Conservation (phyloP, 441 rosid genomes). For the Populus tomentosa region DNA sequence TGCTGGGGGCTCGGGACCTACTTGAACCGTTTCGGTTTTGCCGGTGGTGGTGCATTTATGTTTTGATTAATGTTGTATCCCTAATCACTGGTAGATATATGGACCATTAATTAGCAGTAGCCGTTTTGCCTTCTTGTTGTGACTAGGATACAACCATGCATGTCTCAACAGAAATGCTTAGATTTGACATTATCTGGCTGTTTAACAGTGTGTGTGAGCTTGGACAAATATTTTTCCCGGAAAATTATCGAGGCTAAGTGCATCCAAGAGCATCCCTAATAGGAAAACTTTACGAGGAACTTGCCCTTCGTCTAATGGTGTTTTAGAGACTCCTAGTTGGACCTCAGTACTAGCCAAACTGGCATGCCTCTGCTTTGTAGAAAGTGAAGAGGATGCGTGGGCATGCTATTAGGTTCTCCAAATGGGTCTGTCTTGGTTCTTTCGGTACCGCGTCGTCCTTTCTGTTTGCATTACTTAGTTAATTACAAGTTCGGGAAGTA, state of each 20-base stretch:
- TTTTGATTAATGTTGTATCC: too few relatives aligned
- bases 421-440: not conserved
- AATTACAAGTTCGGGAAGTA: not conserved
- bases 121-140: too few relatives aligned
- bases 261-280: constrained; percentile 2
- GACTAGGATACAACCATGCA: not conserved
- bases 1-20: constrained; percentile 13
- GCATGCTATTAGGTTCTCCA: not conserved
- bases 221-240: constrained; percentile 3
- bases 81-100: too few relatives aligned
- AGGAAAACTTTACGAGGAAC: not conserved
- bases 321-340: not conserved
- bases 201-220: not conserved
- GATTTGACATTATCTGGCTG: not conserved
- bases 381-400: not conserved
- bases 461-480: not conserved
- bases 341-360: not conserved
- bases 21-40: constrained; percentile 1
- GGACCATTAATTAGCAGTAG: too few relatives aligned
- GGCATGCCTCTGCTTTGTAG: not conserved
- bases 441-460: not conserved
- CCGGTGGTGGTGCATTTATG: not conserved
- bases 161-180: not conserved
- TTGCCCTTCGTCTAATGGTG: not conserved
- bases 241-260: constrained; percentile 4